Conservation (phyloP, 2,329 filamentous ascomycete genomes). For the Aspergillus amoenus region DNA sequence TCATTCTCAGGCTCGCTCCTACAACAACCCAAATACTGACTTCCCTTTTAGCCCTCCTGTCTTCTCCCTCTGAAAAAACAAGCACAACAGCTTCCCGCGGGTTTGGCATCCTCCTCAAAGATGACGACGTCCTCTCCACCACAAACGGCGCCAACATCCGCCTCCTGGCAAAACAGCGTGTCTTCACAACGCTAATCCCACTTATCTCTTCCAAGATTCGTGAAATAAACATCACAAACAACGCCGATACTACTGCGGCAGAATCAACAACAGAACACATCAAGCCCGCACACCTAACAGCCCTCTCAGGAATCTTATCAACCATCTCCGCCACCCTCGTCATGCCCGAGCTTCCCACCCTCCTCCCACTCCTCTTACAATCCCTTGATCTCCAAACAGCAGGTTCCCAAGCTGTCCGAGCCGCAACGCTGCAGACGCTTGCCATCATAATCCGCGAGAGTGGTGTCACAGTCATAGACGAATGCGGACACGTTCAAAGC, state of each 20-base stretch:
- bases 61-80: constrained; percentile 45
- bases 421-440: constrained; percentile 60
- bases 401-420: constrained; percentile 55
- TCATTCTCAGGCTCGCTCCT: constrained; percentile 55
- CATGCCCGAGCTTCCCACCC: constrained; percentile 56
- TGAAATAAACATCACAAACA: constrained; percentile 36
- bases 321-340: constrained; percentile 61
- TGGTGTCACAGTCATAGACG: constrained; percentile 49
- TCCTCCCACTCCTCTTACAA: constrained; percentile 63
- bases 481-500: constrained; percentile 57
- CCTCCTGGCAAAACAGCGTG: constrained; percentile 62
- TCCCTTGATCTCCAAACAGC: constrained; percentile 55
- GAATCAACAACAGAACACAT: constrained; percentile 26
- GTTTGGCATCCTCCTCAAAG: constrained; percentile 59
- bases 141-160: constrained; percentile 63
- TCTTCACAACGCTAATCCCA: constrained; percentile 61
- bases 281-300: constrained; percentile 64
- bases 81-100: constrained; percentile 55
- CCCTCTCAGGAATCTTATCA: constrained; percentile 61
- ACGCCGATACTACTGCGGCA: constrained; percentile 26
- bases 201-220: constrained; percentile 55
- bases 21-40: constrained; percentile 52
- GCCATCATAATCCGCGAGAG: constrained; percentile 59
- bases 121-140: constrained; percentile 61
- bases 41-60: constrained; percentile 48